Conservation (phyloP, 352 stramenopile genomes). For the Phytophthora uliginosa region DNA sequence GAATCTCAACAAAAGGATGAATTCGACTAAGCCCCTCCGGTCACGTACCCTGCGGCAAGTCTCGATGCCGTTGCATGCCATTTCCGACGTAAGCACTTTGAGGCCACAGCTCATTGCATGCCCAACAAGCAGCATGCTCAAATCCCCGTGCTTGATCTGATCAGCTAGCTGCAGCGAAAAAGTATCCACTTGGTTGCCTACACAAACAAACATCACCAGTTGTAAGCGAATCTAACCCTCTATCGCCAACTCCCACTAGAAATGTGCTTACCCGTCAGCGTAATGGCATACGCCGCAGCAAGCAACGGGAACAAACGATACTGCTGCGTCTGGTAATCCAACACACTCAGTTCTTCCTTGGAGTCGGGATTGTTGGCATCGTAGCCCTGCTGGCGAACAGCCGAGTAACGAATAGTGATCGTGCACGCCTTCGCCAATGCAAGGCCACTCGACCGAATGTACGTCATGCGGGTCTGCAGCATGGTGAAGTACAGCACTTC, state of each 20-base stretch:
- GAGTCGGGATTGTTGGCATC: slow-evolving; percentile 60
- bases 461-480: slow-evolving; percentile 79
- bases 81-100: slow-evolving; percentile 68
- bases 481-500: slow-evolving; percentile 87
- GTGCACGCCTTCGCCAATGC: slow-evolving; percentile 91
- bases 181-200: slow-evolving; percentile 62
- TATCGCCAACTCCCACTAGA: neutral
- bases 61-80: slow-evolving; percentile 62
- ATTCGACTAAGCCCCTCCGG: neutral
- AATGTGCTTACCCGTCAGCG: slow-evolving; percentile 48
- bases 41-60: slow-evolving; percentile 51
- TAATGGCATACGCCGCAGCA: slow-evolving; percentile 93
- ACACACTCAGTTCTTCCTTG: slow-evolving; percentile 87
- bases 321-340: slow-evolving; percentile 97
- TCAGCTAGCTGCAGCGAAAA: slow-evolving; percentile 54
- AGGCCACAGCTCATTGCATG: slow-evolving; percentile 75
- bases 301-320: slow-evolving; percentile 95
- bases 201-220: slow-evolving; percentile 1
- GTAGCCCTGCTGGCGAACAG: slow-evolving; percentile 92
- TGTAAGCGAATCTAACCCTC: slow-evolving; percentile 3
- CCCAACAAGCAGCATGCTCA: slow-evolving; percentile 54
- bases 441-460: slow-evolving; percentile 59
- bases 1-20: neutral
- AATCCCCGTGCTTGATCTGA: slow-evolving; percentile 53
- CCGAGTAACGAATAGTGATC: slow-evolving; percentile 96